These are phyloP conservation scores for Onygenales sp. DNA, from an alignment of 2,329 filamentous ascomycete species.

Conservation along the genomic window DNA sequence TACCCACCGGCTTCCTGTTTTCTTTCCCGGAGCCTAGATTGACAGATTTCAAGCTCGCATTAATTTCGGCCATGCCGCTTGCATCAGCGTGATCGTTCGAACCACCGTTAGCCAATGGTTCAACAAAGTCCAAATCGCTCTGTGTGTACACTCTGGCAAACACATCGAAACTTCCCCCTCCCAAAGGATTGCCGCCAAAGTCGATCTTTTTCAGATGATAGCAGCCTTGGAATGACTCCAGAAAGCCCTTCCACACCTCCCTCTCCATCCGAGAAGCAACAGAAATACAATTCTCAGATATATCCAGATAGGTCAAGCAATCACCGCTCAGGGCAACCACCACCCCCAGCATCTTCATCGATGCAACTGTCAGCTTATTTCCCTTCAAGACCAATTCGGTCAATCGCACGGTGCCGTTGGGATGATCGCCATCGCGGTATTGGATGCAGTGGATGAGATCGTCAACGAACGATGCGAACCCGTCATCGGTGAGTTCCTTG, in stretches of 20 bases:
- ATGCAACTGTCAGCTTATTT: constrained; percentile 34
- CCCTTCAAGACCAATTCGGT: constrained; percentile 38
- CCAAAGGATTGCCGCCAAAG: constrained; percentile 35
- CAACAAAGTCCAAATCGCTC: constrained; percentile 24
- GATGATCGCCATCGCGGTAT: constrained; percentile 21
- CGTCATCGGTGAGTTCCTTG: constrained; percentile 39
- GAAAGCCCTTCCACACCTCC: constrained; percentile 34
- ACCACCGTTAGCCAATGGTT: constrained; percentile 13
- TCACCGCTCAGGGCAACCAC: constrained; percentile 32
- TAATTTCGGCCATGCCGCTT: constrained; percentile 3
- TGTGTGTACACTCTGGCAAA: constrained; percentile 34
- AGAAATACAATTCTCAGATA: constrained; percentile 37
- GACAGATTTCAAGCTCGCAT: neutral
- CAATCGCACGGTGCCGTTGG: constrained; percentile 25
- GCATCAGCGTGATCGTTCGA: constrained; percentile 13
- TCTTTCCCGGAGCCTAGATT: neutral
- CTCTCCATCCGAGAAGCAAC: constrained; percentile 28
- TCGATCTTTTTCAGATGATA: constrained; percentile 36
- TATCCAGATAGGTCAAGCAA: constrained; percentile 38
- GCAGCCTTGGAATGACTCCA: constrained; percentile 34
- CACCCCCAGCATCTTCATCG: constrained; percentile 31
- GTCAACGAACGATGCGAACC: constrained; percentile 32
- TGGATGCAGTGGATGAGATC: constrained; percentile 32
- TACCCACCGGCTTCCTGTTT: neutral
- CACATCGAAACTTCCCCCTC: constrained; percentile 36